Base-by-base conservation (phyloP, 202 grass and related monocot species). In the Musa balbisiana region DNA sequence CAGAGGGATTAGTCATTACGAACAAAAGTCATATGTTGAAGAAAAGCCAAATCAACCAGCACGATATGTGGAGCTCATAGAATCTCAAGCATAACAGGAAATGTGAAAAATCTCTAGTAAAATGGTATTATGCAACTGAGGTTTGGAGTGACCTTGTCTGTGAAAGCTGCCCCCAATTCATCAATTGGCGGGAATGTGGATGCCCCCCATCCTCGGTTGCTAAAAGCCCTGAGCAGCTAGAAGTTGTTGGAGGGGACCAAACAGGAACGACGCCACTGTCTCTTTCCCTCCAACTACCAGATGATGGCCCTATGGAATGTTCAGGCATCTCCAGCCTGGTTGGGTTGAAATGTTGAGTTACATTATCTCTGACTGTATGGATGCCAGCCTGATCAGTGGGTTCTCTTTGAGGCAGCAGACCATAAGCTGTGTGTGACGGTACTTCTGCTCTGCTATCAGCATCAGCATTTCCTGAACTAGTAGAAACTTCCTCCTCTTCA, bases 111-210 rank as follows among this genome's bases (percentile, higher is more conserved):
- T 27, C 10, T 58, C 33, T 58, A 78, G 25, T 19, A 13, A 14
- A 49, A 78, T 52, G 13, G 52, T 17, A 64, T 74, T 67, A 79
- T 76, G 73, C 2, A 43, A 52, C 51, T 70, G 80, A 73, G 80
- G 74, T 86, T 64, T 58, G 63, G 69, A 91, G 87, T 89, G 81
- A 98, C 91, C 83, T 73, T 80, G 94, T 80, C 50, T 92, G 88
- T 22, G 87, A 86, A 51, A 98, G 67, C 68, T 98, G 91, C 64
- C 87, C 89, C 94, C 94, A 98, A 73, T 98, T 91, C 86, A 93
- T 93, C 74, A 91, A 66, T 20, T n/a, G 83, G 53, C 87, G 91
- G 0, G 90, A 79, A 75, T 93, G 94, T 4, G 84, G 87, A 73
- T 87, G 94, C 77, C 87, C 80, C 62, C 74, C 81, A 51, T 91